Base-by-base conservation (phyloP, 2,329 filamentous ascomycete species). In the Zasmidium citrigriseum region DNA sequence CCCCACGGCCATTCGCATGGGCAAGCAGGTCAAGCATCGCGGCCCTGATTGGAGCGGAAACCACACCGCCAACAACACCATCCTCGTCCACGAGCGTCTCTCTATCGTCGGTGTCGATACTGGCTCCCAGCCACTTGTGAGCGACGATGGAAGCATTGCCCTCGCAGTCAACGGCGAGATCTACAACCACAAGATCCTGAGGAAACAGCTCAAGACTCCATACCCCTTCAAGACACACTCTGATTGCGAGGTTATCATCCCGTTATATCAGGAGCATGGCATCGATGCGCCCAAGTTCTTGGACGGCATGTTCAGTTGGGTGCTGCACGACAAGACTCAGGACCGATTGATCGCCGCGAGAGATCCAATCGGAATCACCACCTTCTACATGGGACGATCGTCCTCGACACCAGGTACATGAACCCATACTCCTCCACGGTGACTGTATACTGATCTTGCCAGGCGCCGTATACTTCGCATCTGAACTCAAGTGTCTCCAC, bases 221-320 rank as follows among this genome's bases (percentile, higher is more conserved):
- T 97, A 97, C 78, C 88, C 93, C 77, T 99, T 98, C 87, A 97
- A 97, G 87, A 99, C 95, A 66, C 89, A 95, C 73, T 98, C 93
- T 38, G 95, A 99, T 74, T 99, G 95, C 79, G 95, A 99, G 79
- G 93, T 99, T 74, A 96, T 99, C 77, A 96, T 99, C 73, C 95
- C 96, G 67, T 78, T 99, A 83, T 99, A 99, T 76, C 85, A 92
- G 80, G 87, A 98, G 78, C 86, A 96, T 84, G 95, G 88, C 71
- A 83, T 96, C 68, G 92, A 98, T 72, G 91, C 93, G 58, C 93
- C 95, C 62, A 95, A 93, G 78, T 83, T 91, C 77, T 87, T 99
- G 67, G 95, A 99, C 76, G 95, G 95, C 81, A 99, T 99, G 95
- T 99, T 99, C 85, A 97, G 93, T 16, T 99, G 96, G 80, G 93